Conservation (phyloP, 257 asterid species). For the Apocynum venetum region DNA sequence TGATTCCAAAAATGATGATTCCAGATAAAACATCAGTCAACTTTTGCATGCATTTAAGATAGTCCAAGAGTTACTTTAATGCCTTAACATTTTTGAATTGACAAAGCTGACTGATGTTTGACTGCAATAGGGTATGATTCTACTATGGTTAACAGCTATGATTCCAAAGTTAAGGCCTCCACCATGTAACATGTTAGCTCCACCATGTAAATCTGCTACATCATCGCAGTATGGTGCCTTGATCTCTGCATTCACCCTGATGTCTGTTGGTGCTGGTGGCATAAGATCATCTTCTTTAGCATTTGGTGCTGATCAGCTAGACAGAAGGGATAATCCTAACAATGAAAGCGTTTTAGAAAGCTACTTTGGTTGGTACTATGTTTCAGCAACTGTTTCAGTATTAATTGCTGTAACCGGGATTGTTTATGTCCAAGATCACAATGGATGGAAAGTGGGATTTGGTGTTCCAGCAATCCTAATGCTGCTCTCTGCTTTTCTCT, state of each 20-base stretch:
- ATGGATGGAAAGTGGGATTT: constrained; percentile 64
- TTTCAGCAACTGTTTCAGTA: constrained; percentile 40
- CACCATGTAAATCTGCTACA: constrained; percentile 35
- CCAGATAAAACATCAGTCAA: too few species aligned
- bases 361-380: constrained; percentile 64
- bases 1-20: too few species aligned
- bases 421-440: constrained; percentile 60
- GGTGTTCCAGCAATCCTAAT: constrained; percentile 57
- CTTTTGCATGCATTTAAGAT: neutral
- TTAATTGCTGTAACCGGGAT: constrained; percentile 49
- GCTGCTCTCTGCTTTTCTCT: constrained; percentile 44
- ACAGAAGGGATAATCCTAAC: constrained; percentile 23
- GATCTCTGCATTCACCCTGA: constrained; percentile 45
- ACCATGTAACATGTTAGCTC: constrained; percentile 26
- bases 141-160: constrained; percentile 64
- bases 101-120: neutral
- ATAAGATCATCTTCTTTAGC: constrained; percentile 59
- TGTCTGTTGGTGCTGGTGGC: constrained; percentile 72
- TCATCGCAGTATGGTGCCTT: constrained; percentile 35
- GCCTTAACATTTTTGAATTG: neutral
- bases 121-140: constrained; percentile 49
- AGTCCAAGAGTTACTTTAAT: neutral
- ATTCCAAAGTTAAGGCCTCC: constrained; percentile 43
- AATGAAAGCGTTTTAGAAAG: constrained; percentile 43
- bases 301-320: constrained; percentile 73